phyloP scores from a whole-genome alignment of 768 basidiomycete species.

The Lentinula raphanica region DNA sequence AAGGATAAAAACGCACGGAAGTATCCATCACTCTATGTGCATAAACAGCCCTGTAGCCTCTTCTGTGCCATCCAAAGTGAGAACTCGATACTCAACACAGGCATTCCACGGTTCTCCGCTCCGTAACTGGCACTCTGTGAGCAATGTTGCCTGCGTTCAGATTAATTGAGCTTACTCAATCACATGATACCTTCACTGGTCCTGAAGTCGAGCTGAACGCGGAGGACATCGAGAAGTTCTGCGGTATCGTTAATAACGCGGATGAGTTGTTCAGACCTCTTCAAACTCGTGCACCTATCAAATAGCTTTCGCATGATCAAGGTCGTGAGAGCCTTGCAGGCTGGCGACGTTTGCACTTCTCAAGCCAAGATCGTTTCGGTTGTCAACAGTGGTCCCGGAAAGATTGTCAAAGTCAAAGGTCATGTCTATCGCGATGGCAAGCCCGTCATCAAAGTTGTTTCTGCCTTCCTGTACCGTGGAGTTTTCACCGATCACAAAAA shows the following conservation, averaged over 20 bases:
- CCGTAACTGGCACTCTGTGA: conserved; percentile 67
- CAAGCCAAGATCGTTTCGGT: conserved; percentile 88
- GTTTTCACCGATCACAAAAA: conserved; percentile 90
- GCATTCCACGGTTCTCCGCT: conserved; percentile 67
- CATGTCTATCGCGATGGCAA: conserved; percentile 70
- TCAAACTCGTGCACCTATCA: conserved; percentile 94
- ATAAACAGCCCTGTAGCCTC: conserved; percentile 13
- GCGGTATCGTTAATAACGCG: conserved; percentile 89
- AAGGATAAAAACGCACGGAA: conserved; percentile 32
- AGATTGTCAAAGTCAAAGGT: conserved; percentile 88
- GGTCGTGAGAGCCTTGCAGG: conserved; percentile 69
- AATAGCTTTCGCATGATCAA: conserved; percentile 92
- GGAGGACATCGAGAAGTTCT: conserved; percentile 80
- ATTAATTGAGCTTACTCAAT: too few species aligned
- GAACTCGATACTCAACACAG: conserved; percentile 26
- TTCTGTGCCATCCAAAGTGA: not conserved
- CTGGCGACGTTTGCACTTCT: conserved; percentile 86
- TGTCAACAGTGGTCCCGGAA: conserved; percentile 85
- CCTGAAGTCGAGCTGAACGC: conserved; percentile 81
- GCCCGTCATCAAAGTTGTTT: conserved; percentile 88
- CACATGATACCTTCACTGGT: conserved; percentile 68
- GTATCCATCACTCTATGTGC: conserved; percentile 45
- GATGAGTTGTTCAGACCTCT: conserved; percentile 89
- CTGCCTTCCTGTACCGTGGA: conserved; percentile 95
- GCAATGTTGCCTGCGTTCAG: too few species aligned